phyloP scores from a whole-genome alignment of 2,329 filamentous ascomycete genomes.

The Xylariales sp. region DNA sequence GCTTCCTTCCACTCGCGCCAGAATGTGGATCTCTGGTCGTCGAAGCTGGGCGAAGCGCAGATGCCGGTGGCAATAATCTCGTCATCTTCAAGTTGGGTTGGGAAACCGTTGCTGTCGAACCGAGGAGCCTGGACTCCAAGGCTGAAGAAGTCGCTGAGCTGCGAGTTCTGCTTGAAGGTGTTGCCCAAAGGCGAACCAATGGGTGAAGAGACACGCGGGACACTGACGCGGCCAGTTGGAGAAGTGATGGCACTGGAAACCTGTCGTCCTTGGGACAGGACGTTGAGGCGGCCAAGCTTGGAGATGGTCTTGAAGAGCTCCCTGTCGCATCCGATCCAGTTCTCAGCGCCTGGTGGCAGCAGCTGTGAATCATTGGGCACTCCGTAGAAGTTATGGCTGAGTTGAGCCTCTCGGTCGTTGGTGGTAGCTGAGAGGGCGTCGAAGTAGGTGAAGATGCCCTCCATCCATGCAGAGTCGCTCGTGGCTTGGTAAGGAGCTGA shows the following conservation, averaged over 20 bases:
- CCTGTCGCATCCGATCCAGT: constrained; percentile 82
- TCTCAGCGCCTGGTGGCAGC: constrained; percentile 65
- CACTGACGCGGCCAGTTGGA: constrained; percentile 18
- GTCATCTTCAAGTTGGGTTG: constrained; percentile 50
- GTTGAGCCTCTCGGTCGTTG: constrained; percentile 84
- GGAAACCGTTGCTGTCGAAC: constrained; percentile 66
- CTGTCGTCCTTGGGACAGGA: constrained; percentile 68
- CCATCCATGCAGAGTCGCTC: constrained; percentile 82
- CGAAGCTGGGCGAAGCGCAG: constrained; percentile 40
- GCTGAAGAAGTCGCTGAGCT: constrained; percentile 45
- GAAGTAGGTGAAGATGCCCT: constrained; percentile 89
- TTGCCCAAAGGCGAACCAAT: constrained; percentile 37
- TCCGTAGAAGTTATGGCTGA: constrained; percentile 64
- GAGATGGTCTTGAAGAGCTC: constrained; percentile 82
- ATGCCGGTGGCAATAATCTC: constrained; percentile 40
- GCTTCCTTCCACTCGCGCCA: constrained; percentile 85
- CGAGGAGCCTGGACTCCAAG: constrained; percentile 42
- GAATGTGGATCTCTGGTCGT: constrained; percentile 63
- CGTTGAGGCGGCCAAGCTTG: constrained; percentile 77
- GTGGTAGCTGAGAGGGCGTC: constrained; percentile 89
- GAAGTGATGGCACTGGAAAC: constrained; percentile 37
- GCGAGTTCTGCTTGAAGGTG: constrained; percentile 34
- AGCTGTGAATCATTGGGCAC: constrained; percentile 42
- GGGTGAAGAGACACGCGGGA: constrained; percentile 28
- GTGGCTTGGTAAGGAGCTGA: constrained; percentile 44